Percentiles rank a stretch among this genome's conserved stretches.
Evolutionary conservation across 139 green algal genomes (phyloP).

Genomic region (Parachlorella kessleri): DNA sequence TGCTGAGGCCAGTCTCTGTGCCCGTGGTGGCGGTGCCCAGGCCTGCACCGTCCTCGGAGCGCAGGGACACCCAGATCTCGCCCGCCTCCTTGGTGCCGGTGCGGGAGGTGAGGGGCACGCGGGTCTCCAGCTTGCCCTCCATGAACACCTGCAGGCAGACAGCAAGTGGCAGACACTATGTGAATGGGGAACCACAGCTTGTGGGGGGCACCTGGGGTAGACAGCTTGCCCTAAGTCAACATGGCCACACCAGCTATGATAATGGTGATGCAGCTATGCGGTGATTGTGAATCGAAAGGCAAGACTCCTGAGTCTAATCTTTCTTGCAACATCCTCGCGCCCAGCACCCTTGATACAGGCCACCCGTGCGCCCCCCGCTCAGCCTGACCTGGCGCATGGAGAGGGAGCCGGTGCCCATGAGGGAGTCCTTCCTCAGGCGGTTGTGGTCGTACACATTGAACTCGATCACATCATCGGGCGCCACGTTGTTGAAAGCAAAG

Average conservation of each 20-base stretch:
- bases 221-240: too few species aligned
- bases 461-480: slow-evolving; percentile 28
- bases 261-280: too few species aligned
- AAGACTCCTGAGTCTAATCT: too few species aligned
- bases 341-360: too few species aligned
- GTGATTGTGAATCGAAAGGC: too few species aligned
- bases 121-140: slow-evolving; percentile 27
- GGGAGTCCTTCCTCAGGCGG: slow-evolving; percentile 29
- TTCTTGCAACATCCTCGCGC: too few species aligned
- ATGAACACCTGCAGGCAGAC: slow-evolving; percentile 30
- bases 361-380: too few species aligned
- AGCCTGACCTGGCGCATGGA: slow-evolving; percentile 29
- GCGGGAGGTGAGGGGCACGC: slow-evolving; percentile 35
- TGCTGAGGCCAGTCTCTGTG: background rate
- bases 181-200: background rate
- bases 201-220: too few species aligned
- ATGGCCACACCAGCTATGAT: too few species aligned
- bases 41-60: slow-evolving; percentile 19
- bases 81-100: slow-evolving; percentile 41
- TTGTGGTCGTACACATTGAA: slow-evolving; percentile 39
- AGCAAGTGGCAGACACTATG: too few species aligned
- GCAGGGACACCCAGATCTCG: slow-evolving; percentile 32
- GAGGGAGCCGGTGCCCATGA: slow-evolving; percentile 35
- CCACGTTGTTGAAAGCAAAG: slow-evolving; percentile 45
- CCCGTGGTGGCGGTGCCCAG: background rate